A percentile compares a stretch with the other conserved stretches of the same genome.
Conservation (phyloP, 163 green algal species). For the Volvox carteri region DNA sequence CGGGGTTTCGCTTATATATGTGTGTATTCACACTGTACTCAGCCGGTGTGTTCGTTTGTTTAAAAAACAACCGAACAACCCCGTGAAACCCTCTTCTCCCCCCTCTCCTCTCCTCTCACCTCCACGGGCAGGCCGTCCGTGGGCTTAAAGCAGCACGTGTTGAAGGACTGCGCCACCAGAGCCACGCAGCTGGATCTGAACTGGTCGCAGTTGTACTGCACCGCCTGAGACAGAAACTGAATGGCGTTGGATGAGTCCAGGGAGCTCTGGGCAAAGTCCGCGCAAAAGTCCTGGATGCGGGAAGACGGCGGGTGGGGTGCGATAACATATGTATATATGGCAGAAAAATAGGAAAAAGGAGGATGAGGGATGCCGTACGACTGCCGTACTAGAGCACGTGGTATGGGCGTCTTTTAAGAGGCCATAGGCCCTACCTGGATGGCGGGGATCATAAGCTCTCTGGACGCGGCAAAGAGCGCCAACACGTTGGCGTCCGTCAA, state of each 20-base stretch:
- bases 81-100: no score
- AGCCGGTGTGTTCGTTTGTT: no score
- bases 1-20: no score
- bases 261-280: constrained; percentile 59
- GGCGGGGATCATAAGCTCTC: constrained; percentile 56
- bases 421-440: constrained; percentile 36
- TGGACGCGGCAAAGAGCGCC: constrained; percentile 51
- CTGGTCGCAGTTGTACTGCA: constrained; percentile 59
- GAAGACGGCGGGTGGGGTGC: background rate
- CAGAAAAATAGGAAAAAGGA: background rate
- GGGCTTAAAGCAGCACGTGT: constrained; percentile 45
- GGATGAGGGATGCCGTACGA: background rate
- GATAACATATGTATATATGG: background rate
- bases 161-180: constrained; percentile 55
- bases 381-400: background rate
- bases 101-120: background rate
- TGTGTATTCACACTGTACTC: no score
- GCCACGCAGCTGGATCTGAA: constrained; percentile 55
- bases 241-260: constrained; percentile 56
- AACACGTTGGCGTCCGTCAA: constrained; percentile 56
- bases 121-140: constrained; percentile 57
- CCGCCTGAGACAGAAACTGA: constrained; percentile 55
- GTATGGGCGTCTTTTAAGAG: no score
- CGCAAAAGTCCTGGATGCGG: constrained; percentile 53
- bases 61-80: no score